Evolutionary conservation across 2,329 filamentous ascomycete genomes (phyloP), one percentile per base, ranked within the genome.

Genomic region (Fusarium siculi): DNA sequence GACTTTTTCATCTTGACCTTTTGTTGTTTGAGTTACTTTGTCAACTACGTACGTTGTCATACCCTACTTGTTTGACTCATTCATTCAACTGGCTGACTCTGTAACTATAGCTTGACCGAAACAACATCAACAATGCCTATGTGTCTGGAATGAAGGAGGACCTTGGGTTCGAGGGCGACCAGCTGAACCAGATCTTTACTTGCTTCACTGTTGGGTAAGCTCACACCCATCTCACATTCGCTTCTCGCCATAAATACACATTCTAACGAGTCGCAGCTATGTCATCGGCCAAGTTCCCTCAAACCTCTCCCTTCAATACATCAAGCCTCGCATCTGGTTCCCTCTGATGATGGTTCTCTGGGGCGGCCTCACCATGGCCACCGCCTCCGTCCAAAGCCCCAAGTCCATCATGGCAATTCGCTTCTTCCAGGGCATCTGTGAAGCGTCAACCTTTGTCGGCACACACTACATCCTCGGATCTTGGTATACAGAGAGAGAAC

Each of bases 1-100:
- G 89, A 91, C 77, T 91, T 90, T 74, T 91, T 91, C 80, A 91
- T 91, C 73, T 79, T 91, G 49, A 89, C 87, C 0, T 91, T 91
- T 75, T 91, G 89, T 79, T 91, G 89, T 75, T 76, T 91, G 55
- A 86, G 84, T 72, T 89, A 88, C 75, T 86, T 89, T 62, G 81
- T 86, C 73, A 88, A 88, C 75, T 88, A 88, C 70, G 86, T 87
- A 74, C 40, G 85, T 70, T 16, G 32, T 15, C 5, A 9, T 18
- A 39, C 15, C 3, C 16, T 18, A 12, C 0, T 7, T 11, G 11
- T 7, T n/a, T 5, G 12, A 28, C 10, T 19, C 16, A 30, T 53
- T 19, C 36, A 15, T 18, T 52, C 23, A 19, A 28, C 11, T 46
- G 28, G 32, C 56, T 50, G 4, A 54, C 21, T 12, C 7, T 39